Evolutionary conservation across 306 rosid species (phyloP), one percentile per base, ranked within the genome.

Genomic region (Acacia melanoxylon): DNA sequence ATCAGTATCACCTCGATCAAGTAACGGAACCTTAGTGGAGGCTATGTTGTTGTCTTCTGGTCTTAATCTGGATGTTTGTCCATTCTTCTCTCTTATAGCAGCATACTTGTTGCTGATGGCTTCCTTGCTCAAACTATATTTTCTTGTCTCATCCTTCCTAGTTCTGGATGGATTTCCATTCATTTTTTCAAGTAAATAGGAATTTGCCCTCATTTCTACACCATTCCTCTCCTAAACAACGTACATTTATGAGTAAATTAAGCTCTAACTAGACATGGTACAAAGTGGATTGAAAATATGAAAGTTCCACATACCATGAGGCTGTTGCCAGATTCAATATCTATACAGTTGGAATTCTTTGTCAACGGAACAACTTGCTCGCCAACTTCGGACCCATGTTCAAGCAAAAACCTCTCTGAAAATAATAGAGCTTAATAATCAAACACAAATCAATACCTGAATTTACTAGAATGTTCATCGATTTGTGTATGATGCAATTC

Each of bases 341-440:
- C 98, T 20, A 81, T 33, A 62, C 83, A 52, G 56, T 90, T 89
- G 86, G 91, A 89, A 89, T 93, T 95, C 89, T 98, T 90, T 15
- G 98, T 98, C 70, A 95, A 91, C 44, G 99, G 99, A 81, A 95
- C 83, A 81, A 91, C 92, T 76, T 91, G 97, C 86, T 95, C 98
- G 59, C 98, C 98, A 4, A 92, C 86, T 89, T 86, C 83, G 88
- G 82, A 77, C 75, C 99, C 99, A 89, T 93, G 95, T 86, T 95
- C 99, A 84, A 93, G 91, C 97, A 95, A 91, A 80, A 92, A 86
- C 80, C 98, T 94, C 81, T 95, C 98, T 95, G 85, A 63, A 76
- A 82, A 78, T 69, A 73, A 51, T 54, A 59, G 69, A 77, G 81
- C 73, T 74, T 31, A 62, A 33, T 81, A 52, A 80, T 20, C 61